Conservation (phyloP, 768 basidiomycete genomes). For the Xerocomellus intermedius region DNA sequence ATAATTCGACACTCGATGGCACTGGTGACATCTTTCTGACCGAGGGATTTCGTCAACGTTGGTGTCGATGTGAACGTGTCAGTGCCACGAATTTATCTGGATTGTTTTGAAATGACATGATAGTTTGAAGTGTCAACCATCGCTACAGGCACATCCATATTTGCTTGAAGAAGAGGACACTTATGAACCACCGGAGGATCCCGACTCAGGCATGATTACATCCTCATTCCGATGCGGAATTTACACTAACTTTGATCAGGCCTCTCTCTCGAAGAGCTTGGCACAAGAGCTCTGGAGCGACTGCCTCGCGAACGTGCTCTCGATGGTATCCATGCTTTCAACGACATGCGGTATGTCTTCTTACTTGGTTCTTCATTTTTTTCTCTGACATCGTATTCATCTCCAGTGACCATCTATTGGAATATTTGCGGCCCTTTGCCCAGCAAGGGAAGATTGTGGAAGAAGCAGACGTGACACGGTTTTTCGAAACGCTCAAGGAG, state of each 20-base stretch:
- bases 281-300: constrained; percentile 70
- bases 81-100: constrained; percentile 15
- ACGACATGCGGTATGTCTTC: constrained; percentile 67
- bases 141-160: constrained; percentile 53
- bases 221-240: background rate
- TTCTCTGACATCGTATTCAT: constrained; percentile 1
- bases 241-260: constrained; percentile 37
- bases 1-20: constrained; percentile 37
- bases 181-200: constrained; percentile 83
- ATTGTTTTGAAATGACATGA: background rate
- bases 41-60: constrained; percentile 70
- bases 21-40: constrained; percentile 75
- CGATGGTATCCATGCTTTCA: constrained; percentile 83
- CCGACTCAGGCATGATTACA: constrained; percentile 62
- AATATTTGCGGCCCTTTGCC: constrained; percentile 77
- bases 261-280: constrained; percentile 79
- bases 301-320: constrained; percentile 79
- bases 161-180: constrained; percentile 78
- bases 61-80: constrained; percentile 73
- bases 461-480: constrained; percentile 65
- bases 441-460: constrained; percentile 72
- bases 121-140: constrained; percentile 54
- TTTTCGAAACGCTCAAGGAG: constrained; percentile 58
- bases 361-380: background rate
- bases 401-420: constrained; percentile 64